Percentiles rank a stretch among this genome's conserved stretches.
These are phyloP conservation scores for Alternaria sp. DNA, from an alignment of 2,329 filamentous ascomycete genomes.

Conservation along the genomic window DNA sequence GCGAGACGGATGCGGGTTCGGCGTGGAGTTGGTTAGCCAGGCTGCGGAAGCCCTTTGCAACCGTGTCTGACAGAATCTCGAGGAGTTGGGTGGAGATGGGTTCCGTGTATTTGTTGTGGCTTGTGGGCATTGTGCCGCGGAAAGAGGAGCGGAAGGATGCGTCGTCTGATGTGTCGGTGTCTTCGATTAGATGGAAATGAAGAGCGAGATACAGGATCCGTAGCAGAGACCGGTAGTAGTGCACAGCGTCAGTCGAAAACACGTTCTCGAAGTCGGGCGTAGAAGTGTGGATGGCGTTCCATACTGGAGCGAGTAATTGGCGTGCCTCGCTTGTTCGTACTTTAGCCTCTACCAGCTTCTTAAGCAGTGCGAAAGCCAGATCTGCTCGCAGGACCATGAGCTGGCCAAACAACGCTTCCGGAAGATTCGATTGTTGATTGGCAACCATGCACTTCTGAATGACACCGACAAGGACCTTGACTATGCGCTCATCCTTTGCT, in stretches of 20 bases:
- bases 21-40: constrained; percentile 85
- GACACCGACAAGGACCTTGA: constrained; percentile 75
- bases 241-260: constrained; percentile 62
- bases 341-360: constrained; percentile 71
- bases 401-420: constrained; percentile 81
- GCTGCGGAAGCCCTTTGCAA: constrained; percentile 81
- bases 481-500: constrained; percentile 61
- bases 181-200: constrained; percentile 62
- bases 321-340: constrained; percentile 60
- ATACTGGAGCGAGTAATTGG: constrained; percentile 63
- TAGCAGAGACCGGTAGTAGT: constrained; percentile 83
- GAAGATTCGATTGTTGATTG: constrained; percentile 74
- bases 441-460: constrained; percentile 78
- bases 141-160: constrained; percentile 44
- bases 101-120: constrained; percentile 51
- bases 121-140: constrained; percentile 40
- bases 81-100: constrained; percentile 60
- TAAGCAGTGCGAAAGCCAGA: constrained; percentile 80
- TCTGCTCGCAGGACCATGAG: constrained; percentile 79
- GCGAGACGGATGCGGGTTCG: constrained; percentile 66
- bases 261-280: constrained; percentile 66
- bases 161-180: constrained; percentile 38
- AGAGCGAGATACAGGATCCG: constrained; percentile 85
- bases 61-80: constrained; percentile 79
- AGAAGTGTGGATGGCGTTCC: constrained; percentile 64